Evolutionary conservation across 768 basidiomycete species (phyloP).

Genomic region (Strobilomyces dryophilus): DNA sequence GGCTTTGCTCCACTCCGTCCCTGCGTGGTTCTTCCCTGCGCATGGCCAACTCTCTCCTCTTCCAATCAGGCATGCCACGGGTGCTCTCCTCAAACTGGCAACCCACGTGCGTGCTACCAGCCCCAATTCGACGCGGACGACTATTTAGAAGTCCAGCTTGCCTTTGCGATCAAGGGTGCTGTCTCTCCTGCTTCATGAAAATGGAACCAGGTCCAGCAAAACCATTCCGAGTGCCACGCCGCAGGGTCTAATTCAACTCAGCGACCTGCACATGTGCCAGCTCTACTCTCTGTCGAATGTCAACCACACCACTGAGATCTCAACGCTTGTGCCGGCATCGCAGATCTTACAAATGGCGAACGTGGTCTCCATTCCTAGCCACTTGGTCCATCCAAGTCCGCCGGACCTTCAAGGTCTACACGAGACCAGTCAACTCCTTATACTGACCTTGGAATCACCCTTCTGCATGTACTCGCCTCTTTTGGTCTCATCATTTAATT

Average conservation of each 20-base stretch:
- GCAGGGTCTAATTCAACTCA: conserved; percentile 27
- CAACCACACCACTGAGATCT: conserved; percentile 18
- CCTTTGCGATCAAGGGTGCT: conserved; percentile 26
- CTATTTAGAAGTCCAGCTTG: conserved; percentile 20
- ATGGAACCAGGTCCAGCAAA: conserved; percentile 25
- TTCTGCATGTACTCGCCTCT: conserved; percentile 23
- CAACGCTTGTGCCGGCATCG: conserved; percentile 15
- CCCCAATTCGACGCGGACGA: conserved; percentile 18
- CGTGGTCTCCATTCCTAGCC: conserved; percentile 21
- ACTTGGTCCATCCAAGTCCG: conserved; percentile 21
- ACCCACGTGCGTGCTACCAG: conserved; percentile 6
- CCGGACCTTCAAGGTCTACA: conserved; percentile 12
- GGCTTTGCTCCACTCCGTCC: conserved; percentile 7
- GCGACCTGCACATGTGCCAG: conserved; percentile 19
- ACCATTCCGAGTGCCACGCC: conserved; percentile 21
- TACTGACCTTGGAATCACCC: conserved; percentile 23
- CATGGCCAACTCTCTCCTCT: neutral
- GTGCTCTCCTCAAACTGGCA: neutral
- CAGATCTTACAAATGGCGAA: conserved; percentile 22
- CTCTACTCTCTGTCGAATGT: conserved; percentile 5
- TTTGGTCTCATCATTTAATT: conserved; percentile 31
- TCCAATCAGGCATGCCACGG: conserved; percentile 4
- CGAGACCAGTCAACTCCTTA: conserved; percentile 16
- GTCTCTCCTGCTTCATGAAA: conserved; percentile 23
- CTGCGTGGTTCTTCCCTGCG: conserved; percentile 7